Percentiles rank a stretch among this genome's conserved stretches.
These are phyloP conservation scores for Fusarium chaquense DNA, from an alignment of 2,329 filamentous ascomycete genomes.

Conservation along the genomic window DNA sequence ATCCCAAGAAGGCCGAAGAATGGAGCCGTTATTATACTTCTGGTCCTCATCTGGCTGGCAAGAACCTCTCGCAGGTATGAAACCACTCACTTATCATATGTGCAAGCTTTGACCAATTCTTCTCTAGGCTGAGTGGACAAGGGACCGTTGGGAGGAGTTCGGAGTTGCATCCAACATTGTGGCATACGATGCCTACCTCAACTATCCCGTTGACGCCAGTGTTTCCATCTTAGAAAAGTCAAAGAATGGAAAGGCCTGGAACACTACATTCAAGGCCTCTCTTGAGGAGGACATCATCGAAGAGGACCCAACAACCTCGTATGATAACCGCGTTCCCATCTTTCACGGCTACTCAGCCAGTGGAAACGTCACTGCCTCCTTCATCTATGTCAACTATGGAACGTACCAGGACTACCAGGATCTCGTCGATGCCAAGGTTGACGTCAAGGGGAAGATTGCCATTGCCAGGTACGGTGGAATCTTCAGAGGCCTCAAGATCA, in stretches of 20 bases:
- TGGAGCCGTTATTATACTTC: conserved; percentile 85
- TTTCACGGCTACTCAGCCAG: conserved; percentile 96
- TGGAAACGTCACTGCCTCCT: conserved; percentile 89
- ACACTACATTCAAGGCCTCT: conserved; percentile 80
- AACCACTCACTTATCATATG: too few relatives aligned
- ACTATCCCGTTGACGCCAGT: conserved; percentile 79
- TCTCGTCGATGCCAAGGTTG: conserved; percentile 78
- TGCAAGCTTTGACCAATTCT: conserved; percentile 6
- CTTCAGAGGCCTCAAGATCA: conserved; percentile 92
- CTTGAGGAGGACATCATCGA: conserved; percentile 87
- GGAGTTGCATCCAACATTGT: conserved; percentile 74
- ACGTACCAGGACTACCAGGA: conserved; percentile 89
- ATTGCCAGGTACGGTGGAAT: conserved; percentile 86
- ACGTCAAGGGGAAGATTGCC: conserved; percentile 85
- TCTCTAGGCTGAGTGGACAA: conserved; percentile 76
- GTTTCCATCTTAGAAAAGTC: conserved; percentile 71
- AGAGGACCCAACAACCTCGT: conserved; percentile 82
- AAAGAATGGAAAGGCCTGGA: conserved; percentile 58
- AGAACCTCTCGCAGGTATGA: conserved; percentile 76
- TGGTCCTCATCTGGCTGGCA: conserved; percentile 80
- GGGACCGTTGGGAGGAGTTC: conserved; percentile 78
- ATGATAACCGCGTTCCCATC: conserved; percentile 80
- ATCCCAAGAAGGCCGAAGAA: conserved; percentile 68
- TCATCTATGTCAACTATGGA: conserved; percentile 92
- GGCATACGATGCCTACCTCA: conserved; percentile 81